A percentile compares a stretch with the other conserved stretches of the same genome.
Evolutionary conservation across 768 basidiomycete species (phyloP).

Genomic region (Psilocybe tampanensis): DNA sequence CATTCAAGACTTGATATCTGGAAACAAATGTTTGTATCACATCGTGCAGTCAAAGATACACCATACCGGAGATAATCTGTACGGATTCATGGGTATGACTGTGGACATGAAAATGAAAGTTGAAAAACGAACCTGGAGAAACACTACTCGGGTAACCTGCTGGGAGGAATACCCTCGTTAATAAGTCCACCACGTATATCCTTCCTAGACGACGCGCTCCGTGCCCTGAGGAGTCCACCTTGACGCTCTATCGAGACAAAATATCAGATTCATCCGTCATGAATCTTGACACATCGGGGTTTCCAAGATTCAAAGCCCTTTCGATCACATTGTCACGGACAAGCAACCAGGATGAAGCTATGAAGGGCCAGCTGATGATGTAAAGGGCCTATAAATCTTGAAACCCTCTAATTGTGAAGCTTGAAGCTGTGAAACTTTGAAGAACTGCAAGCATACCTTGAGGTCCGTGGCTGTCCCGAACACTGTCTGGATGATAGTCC

Average conservation of each 20-base stretch:
- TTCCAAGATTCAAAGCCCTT: too few species aligned
- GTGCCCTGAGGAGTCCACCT: not conserved
- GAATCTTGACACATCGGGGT: too few species aligned
- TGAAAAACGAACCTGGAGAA: slow-evolving; percentile 47
- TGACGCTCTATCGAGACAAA: not conserved
- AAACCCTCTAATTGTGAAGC: too few species aligned
- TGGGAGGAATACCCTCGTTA: slow-evolving; percentile 57
- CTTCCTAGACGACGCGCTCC: not conserved
- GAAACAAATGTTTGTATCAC: slow-evolving; percentile 7
- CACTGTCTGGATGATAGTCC: not conserved
- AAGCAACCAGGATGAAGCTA: too few species aligned
- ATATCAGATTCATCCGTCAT: too few species aligned
- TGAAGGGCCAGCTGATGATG: too few species aligned
- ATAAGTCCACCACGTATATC: slow-evolving; percentile 25
- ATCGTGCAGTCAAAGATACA: not conserved
- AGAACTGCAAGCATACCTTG: not conserved
- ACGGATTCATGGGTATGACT: not conserved
- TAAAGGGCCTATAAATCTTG: too few species aligned
- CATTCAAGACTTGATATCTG: slow-evolving; percentile 70
- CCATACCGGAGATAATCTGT: slow-evolving; percentile 59
- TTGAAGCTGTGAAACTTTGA: too few species aligned
- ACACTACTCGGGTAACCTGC: slow-evolving; percentile 64
- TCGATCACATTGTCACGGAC: too few species aligned
- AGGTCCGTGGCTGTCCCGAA: not conserved
- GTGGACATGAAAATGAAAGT: not conserved